A percentile compares a stretch with the other conserved stretches of the same genome.
These are phyloP conservation scores for Verticillium albo-atrum DNA, from an alignment of 2,329 filamentous ascomycete species.

Conservation along the genomic window DNA sequence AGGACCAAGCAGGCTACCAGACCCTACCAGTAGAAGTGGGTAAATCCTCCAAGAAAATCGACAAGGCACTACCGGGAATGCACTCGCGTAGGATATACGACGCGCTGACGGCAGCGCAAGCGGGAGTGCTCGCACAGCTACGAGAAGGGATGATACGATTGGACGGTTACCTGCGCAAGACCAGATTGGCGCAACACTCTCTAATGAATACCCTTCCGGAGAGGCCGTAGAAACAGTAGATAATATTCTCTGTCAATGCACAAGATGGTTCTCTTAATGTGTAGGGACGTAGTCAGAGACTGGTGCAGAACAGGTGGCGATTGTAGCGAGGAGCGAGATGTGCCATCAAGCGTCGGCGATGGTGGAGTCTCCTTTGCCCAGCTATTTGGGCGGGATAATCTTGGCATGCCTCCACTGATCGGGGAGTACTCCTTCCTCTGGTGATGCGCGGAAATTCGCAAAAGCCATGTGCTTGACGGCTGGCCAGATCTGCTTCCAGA, in stretches of 20 bases:
- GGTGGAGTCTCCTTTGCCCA: no score
- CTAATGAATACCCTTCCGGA: constrained; percentile 7
- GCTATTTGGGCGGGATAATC: no score
- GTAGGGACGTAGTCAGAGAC: neutral
- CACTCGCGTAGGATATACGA: constrained; percentile 15
- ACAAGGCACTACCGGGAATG: constrained; percentile 11
- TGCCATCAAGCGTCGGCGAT: no score
- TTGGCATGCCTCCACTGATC: no score
- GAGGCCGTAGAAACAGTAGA: constrained; percentile 18
- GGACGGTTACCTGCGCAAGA: constrained; percentile 10
- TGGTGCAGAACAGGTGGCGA: neutral
- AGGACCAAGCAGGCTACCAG: neutral
- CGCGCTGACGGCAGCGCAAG: constrained; percentile 10
- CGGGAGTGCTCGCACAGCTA: constrained; percentile 14
- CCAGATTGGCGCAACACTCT: constrained; percentile 4
- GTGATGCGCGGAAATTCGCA: no score
- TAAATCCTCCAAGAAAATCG: constrained; percentile 13
- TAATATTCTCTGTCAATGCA: constrained; percentile 21
- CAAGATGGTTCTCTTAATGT: constrained; percentile 16
- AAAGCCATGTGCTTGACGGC: no score
- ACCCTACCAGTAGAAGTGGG: constrained; percentile 10
- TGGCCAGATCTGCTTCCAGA: no score
- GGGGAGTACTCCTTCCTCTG: no score
- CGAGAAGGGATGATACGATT: constrained; percentile 13
- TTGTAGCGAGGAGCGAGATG: neutral